These are phyloP conservation scores for Wickerhamomyces canadensis DNA, from an alignment of 805 yeast species.

Conservation along the genomic window DNA sequence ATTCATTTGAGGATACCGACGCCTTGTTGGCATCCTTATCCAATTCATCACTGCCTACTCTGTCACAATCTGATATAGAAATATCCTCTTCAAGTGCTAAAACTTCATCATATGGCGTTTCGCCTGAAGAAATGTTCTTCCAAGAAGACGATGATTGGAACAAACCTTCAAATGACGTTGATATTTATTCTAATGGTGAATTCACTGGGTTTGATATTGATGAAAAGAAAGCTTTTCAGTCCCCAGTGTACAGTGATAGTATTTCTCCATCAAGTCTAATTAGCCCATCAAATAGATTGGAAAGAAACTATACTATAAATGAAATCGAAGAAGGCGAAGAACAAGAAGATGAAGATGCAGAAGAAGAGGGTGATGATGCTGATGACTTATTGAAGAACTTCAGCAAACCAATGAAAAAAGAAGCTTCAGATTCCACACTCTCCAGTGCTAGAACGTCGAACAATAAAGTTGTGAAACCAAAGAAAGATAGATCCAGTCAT, in stretches of 20 bases:
- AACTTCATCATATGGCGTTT: slow-evolving; percentile 16
- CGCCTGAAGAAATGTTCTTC: slow-evolving; percentile 18
- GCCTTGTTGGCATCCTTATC: slow-evolving; percentile 24
- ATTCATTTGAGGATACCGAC: slow-evolving; percentile 24
- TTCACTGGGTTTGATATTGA: neutral
- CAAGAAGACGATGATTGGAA: slow-evolving; percentile 14
- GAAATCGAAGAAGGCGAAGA: slow-evolving; percentile 6
- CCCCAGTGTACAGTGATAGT: neutral
- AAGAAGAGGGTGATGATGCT: slow-evolving; percentile 2
- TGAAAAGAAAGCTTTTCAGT: neutral
- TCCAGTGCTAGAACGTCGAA: neutral
- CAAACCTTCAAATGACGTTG: neutral
- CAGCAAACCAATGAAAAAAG: slow-evolving; percentile 1
- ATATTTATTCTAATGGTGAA: neutral
- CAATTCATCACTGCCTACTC: slow-evolving; percentile 15
- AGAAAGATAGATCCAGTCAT: slow-evolving; percentile 56
- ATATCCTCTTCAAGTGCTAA: slow-evolving; percentile 14
- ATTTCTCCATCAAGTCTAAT: no score
- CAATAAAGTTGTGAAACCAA: slow-evolving; percentile 35
- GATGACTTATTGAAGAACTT: neutral
- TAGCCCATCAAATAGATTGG: no score
- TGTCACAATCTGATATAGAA: slow-evolving; percentile 20
- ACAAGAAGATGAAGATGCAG: slow-evolving; percentile 7
- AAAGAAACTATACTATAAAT: neutral
- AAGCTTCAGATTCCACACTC: slow-evolving; percentile 1